Percentiles rank a stretch among this genome's conserved stretches.
Conservation (phyloP, 1,139 yeast genomes). For the Geotrichum siamense region DNA sequence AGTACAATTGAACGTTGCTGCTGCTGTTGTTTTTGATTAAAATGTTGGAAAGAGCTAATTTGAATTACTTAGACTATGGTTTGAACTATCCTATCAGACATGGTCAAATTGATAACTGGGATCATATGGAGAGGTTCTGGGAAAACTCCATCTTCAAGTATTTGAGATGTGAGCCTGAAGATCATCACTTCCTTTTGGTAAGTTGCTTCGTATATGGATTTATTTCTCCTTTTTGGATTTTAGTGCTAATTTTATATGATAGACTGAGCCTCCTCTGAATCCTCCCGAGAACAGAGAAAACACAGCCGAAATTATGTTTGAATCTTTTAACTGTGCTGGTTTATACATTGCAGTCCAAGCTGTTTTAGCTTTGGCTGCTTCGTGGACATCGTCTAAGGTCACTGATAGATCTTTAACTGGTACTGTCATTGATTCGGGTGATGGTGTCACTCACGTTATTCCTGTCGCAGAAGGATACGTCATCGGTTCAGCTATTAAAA, state of each 20-base stretch:
- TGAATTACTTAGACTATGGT: constrained; percentile 49
- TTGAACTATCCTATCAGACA: constrained; percentile 89
- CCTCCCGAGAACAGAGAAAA: constrained; percentile 98
- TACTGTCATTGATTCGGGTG: constrained; percentile 96
- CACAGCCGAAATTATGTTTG: constrained; percentile 98
- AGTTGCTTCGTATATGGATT: constrained; percentile 8
- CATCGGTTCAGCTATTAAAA: constrained; percentile 93
- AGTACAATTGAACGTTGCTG: constrained; percentile 13
- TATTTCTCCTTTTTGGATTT: neutral
- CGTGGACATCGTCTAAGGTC: constrained; percentile 96
- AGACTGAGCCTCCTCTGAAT: constrained; percentile 94
- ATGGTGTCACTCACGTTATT: constrained; percentile 96
- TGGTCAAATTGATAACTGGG: constrained; percentile 99
- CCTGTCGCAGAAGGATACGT: constrained; percentile 99
- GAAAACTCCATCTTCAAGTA: constrained; percentile 94
- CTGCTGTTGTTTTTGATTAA: neutral
- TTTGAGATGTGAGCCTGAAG: constrained; percentile 96
- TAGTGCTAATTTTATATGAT: constrained; percentile 2
- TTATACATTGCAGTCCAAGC: constrained; percentile 98
- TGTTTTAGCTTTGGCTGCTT: constrained; percentile 94
- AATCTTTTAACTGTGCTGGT: constrained; percentile 97
- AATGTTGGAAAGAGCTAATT: neutral
- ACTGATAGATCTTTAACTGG: constrained; percentile 94
- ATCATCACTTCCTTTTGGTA: constrained; percentile 74
- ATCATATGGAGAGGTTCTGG: constrained; percentile 99